Percentiles rank a stretch among this genome's conserved stretches.
These are phyloP conservation scores for Komagataella pseudopastoris DNA, from an alignment of 805 yeast species.

Conservation along the genomic window DNA sequence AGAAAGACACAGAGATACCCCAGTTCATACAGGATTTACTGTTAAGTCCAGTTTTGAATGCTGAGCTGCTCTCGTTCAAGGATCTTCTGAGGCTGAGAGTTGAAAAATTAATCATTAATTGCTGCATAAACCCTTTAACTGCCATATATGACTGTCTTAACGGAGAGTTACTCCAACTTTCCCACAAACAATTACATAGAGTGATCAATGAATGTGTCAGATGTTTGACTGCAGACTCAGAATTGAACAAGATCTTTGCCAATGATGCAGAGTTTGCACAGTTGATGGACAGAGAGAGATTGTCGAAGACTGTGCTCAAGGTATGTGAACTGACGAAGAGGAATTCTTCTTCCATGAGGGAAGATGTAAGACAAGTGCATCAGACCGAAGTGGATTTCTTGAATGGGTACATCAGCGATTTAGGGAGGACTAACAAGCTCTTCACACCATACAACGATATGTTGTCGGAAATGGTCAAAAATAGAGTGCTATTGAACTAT, in stretches of 20 bases:
- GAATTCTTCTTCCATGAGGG: slow-evolving; percentile 62
- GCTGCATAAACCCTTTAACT: slow-evolving; percentile 76
- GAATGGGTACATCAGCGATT: slow-evolving; percentile 61
- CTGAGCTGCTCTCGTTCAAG: slow-evolving; percentile 21
- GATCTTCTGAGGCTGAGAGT: slow-evolving; percentile 43
- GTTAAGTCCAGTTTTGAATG: slow-evolving; percentile 14
- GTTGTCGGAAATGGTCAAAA: slow-evolving; percentile 29
- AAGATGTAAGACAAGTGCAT: slow-evolving; percentile 41
- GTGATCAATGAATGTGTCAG: slow-evolving; percentile 32
- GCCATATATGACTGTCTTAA: slow-evolving; percentile 67
- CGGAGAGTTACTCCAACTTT: slow-evolving; percentile 47
- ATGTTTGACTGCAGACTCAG: slow-evolving; percentile 16
- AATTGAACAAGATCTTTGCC: neutral
- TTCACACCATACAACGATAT: slow-evolving; percentile 34
- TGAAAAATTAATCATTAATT: slow-evolving; percentile 67
- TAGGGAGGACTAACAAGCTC: slow-evolving; percentile 33
- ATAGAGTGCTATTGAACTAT: slow-evolving; percentile 8
- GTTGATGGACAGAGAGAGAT: slow-evolving; percentile 16
- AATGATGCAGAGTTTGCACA: slow-evolving; percentile 10
- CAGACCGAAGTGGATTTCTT: slow-evolving; percentile 71
- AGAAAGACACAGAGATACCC: slow-evolving; percentile 8
- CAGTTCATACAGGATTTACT: slow-evolving; percentile 11
- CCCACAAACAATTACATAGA: slow-evolving; percentile 20
- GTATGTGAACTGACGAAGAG: slow-evolving; percentile 33
- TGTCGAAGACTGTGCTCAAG: slow-evolving; percentile 19